Conservation (phyloP, 495 filamentous ascomycete species). For the Schizothecium vesticola region DNA sequence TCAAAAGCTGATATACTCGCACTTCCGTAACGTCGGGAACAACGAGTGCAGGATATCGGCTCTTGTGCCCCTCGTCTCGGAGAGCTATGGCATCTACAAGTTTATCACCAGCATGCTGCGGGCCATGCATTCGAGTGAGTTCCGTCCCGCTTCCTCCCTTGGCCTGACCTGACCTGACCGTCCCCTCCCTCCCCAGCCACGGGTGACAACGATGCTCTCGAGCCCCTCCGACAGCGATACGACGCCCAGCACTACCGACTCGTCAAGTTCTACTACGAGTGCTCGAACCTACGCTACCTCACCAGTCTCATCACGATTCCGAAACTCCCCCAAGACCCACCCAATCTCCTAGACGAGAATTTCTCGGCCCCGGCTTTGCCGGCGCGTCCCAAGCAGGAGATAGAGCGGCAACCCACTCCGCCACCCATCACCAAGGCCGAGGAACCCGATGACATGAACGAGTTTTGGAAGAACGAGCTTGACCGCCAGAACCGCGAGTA, state of each 20-base stretch:
- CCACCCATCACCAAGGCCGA: constrained; percentile 56
- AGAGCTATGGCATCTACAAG: constrained; percentile 98
- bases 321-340: constrained; percentile 90
- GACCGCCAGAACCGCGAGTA: constrained; percentile 87
- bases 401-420: constrained; percentile 59
- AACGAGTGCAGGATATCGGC: constrained; percentile 96
- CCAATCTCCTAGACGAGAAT: constrained; percentile 77
- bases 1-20: constrained; percentile 95
- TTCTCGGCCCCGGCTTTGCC: constrained; percentile 80
- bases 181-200: constrained; percentile 51
- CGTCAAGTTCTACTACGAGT: constrained; percentile 98
- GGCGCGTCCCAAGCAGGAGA: constrained; percentile 69
- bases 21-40: constrained; percentile 83
- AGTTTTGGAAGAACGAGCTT: constrained; percentile 96
- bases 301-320: constrained; percentile 95
- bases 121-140: constrained; percentile 92
- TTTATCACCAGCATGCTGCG: constrained; percentile 92
- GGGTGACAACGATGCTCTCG: constrained; percentile 91
- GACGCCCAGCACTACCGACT: constrained; percentile 93
- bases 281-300: constrained; percentile 92
- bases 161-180: constrained; percentile 22
- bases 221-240: constrained; percentile 80
- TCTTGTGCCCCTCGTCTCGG: constrained; percentile 86
- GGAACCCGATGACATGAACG: constrained; percentile 91
- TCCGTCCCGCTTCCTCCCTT: constrained; percentile 11